These are phyloP conservation scores for Fagus sylvatica DNA, from an alignment of 306 rosid genomes.

Conservation along the genomic window DNA sequence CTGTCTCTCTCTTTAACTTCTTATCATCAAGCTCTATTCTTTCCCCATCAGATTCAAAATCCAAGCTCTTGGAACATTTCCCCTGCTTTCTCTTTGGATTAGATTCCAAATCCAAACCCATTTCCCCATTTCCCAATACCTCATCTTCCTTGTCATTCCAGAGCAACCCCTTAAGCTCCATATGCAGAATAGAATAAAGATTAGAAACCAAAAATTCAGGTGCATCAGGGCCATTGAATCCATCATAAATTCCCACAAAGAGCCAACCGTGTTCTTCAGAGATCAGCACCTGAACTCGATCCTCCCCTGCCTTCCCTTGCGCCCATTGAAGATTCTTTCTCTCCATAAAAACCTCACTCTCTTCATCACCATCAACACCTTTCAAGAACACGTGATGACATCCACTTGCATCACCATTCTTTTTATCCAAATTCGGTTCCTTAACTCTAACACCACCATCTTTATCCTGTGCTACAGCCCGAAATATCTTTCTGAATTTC, in stretches of 20 bases:
- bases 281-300: constrained; percentile 73
- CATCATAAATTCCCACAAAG: constrained; percentile 86
- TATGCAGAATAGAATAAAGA: constrained; percentile 52
- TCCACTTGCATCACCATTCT: constrained; percentile 33
- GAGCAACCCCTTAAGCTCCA: constrained; percentile 52
- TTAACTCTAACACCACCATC: constrained; percentile 1
- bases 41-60: constrained; percentile 42
- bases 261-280: constrained; percentile 82
- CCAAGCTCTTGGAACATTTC: constrained; percentile 17
- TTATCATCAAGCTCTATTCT: constrained; percentile 33
- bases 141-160: constrained; percentile 28
- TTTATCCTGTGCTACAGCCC: constrained; percentile 24
- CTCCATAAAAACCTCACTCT: constrained; percentile 30
- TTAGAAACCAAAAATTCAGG: constrained; percentile 70
- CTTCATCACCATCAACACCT: constrained; percentile 26
- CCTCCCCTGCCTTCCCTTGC: constrained; percentile 88
- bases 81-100: constrained; percentile 11
- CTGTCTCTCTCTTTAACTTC: constrained; percentile 10
- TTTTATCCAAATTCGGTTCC: constrained; percentile 30
- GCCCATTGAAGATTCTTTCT: constrained; percentile 72
- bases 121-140: constrained; percentile 4
- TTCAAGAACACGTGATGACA: constrained; percentile 30
- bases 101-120: constrained; percentile 16
- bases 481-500: constrained; percentile 20
- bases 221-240: constrained; percentile 93